A percentile compares a stretch with the other conserved stretches of the same genome.
phyloP scores from a whole-genome alignment of 2,329 filamentous ascomycete genomes.

The Fusarium scirpi region DNA sequence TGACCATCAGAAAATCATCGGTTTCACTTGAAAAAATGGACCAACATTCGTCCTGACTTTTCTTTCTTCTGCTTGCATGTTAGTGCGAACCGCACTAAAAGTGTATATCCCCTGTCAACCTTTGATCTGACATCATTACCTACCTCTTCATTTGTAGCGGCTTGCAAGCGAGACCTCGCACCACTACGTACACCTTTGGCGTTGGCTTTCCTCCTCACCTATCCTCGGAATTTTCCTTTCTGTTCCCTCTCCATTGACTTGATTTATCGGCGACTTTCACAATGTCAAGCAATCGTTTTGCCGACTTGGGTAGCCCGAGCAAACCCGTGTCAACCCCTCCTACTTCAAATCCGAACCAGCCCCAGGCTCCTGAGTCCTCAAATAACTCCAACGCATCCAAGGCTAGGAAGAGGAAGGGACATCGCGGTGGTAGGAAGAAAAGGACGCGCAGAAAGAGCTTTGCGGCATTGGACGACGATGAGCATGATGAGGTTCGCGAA shows the following conservation, averaged over 20 bases:
- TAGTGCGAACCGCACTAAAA: constrained; percentile 23
- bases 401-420: constrained; percentile 74
- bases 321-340: constrained; percentile 18
- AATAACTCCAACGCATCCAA: constrained; percentile 36
- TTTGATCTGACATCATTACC: constrained; percentile 47
- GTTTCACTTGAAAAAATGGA: not conserved
- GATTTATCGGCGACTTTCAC: constrained; percentile 16
- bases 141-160: constrained; percentile 29
- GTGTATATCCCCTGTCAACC: constrained; percentile 11
- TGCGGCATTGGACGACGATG: constrained; percentile 71
- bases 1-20: not conserved
- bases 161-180: constrained; percentile 24
- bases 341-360: constrained; percentile 24
- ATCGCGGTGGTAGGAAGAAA: constrained; percentile 83
- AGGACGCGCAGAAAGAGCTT: constrained; percentile 84
- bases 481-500: constrained; percentile 54
- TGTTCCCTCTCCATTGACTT: constrained; percentile 10
- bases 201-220: constrained; percentile 11
- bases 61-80: not conserved
- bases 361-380: constrained; percentile 30
- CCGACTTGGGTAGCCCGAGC: constrained; percentile 40
- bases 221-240: not conserved
- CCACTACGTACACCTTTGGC: constrained; percentile 10
- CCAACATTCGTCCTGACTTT: not conserved
- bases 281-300: constrained; percentile 53